Conservation (phyloP, 1,139 yeast genomes). For the Saccharomyces hybrid region DNA sequence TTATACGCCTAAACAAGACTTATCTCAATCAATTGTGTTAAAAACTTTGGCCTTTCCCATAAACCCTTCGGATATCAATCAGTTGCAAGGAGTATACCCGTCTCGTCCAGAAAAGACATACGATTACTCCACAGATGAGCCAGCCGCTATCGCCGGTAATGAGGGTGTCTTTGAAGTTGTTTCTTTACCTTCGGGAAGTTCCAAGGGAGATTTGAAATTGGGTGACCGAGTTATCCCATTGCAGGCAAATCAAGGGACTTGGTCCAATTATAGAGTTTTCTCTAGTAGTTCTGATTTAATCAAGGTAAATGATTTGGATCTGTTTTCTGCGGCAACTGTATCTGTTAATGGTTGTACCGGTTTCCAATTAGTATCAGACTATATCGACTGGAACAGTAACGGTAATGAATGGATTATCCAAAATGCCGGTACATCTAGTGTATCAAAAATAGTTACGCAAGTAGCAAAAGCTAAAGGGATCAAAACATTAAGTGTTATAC, state of each 20-base stretch:
- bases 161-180: constrained; percentile 88
- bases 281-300: constrained; percentile 45
- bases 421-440: constrained; percentile 95
- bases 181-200: constrained; percentile 49
- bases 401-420: constrained; percentile 81
- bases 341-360: constrained; percentile 93
- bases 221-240: constrained; percentile 95
- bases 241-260: constrained; percentile 81
- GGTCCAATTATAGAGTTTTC: constrained; percentile 75
- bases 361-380: constrained; percentile 75
- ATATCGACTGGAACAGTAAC: constrained; percentile 52
- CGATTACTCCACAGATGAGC: constrained; percentile 48
- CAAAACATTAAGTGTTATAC: constrained; percentile 78
- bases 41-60: constrained; percentile 73
- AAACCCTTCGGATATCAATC: constrained; percentile 88
- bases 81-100: constrained; percentile 89
- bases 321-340: constrained; percentile 72
- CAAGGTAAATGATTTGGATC: constrained; percentile 38
- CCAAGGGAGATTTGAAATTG: constrained; percentile 40
- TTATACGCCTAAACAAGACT: constrained; percentile 24
- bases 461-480: constrained; percentile 70
- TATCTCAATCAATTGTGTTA: constrained; percentile 28
- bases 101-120: constrained; percentile 60
- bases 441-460: constrained; percentile 90
- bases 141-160: constrained; percentile 80